Base-by-base conservation (phyloP, 129 eudicot species). In the Glebionis coronaria region DNA sequence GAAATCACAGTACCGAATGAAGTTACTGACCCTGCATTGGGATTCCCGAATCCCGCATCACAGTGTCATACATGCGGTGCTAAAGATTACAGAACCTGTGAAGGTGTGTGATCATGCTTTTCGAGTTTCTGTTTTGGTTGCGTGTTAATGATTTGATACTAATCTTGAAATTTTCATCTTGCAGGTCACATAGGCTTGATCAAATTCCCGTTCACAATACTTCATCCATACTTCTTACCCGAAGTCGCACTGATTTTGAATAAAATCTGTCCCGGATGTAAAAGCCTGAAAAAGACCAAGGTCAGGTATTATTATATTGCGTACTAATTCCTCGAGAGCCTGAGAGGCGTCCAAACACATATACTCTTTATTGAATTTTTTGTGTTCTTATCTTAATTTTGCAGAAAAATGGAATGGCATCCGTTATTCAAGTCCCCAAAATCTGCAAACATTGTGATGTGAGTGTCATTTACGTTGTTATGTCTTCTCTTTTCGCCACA, bases 181-280 rank as follows among this genome's bases (percentile, higher is more conserved):
- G 62, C 85, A 94, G 99, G 99, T 56, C 99, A 94, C 69, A 80
- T 79, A 63, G 99, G 99, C 38, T 76, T 84, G 45, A 84, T 94
- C 66, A 85, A 79, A 25, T 71, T 89, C 62, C 95, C 93, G 0
- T 84, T 45, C 77, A 86, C 97, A 21, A 78, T 94, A 69, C 79
- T 94, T 64, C 84, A 94, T 80, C 95, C 95, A 5, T 90, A 84
- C 75, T 94, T 69, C 72, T 77, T 84, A 68, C 68, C 90, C 0
- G 99, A 94, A 76, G 83, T 86, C 35, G 90, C 84, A 19, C 81
- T 84, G 65, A 64, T 90, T 57, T 67, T 94, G 67, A 94, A 94
- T 68, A 84, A 78, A 80, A 83, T 94, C 69, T 94, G 99, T 35
- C 90, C 95, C 1, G 93, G 90, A 58, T 94, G 99, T 78, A 87